These are phyloP conservation scores for Calonectria naviculata DNA, from an alignment of 2,329 filamentous ascomycete species.

Conservation along the genomic window DNA sequence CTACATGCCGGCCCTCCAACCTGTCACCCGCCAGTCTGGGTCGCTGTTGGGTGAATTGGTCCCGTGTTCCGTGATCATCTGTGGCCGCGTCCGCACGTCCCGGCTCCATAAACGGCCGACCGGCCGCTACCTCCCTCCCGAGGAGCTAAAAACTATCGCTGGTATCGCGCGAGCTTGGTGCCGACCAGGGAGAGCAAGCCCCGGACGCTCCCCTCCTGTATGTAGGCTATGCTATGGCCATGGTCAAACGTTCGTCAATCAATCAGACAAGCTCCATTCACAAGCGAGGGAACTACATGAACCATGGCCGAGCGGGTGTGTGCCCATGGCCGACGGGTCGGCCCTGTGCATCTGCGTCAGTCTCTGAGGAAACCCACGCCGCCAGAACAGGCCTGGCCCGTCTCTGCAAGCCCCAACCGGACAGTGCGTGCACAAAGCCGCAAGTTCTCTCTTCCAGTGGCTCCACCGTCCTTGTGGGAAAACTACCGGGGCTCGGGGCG, in stretches of 20 bases:
- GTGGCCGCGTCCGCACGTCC: not conserved
- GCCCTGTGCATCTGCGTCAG: not conserved
- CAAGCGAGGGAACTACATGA: conserved; percentile 8
- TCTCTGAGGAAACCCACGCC: not conserved
- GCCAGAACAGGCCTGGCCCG: not conserved
- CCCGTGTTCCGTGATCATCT: not conserved
- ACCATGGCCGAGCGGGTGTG: conserved; percentile 8
- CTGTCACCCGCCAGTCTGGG: too few relatives aligned
- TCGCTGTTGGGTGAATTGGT: not conserved
- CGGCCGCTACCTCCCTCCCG: not conserved
- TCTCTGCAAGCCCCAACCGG: not conserved
- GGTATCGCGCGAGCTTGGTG: not conserved
- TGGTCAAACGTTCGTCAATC: conserved; percentile 8
- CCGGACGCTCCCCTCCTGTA: not conserved
- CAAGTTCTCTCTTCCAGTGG: not conserved
- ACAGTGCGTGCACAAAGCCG: not conserved
- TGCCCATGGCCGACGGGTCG: conserved; percentile 8
- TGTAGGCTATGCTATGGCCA: not conserved
- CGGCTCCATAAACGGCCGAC: not conserved
- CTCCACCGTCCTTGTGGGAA: not conserved
- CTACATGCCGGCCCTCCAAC: too few relatives aligned
- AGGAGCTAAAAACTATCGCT: not conserved
- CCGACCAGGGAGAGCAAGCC: not conserved
- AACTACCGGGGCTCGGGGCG: not conserved
- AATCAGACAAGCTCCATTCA: conserved; percentile 12